Base-by-base conservation (phyloP, 2,329 filamentous ascomycete species). In the Calonectria crousiana region DNA sequence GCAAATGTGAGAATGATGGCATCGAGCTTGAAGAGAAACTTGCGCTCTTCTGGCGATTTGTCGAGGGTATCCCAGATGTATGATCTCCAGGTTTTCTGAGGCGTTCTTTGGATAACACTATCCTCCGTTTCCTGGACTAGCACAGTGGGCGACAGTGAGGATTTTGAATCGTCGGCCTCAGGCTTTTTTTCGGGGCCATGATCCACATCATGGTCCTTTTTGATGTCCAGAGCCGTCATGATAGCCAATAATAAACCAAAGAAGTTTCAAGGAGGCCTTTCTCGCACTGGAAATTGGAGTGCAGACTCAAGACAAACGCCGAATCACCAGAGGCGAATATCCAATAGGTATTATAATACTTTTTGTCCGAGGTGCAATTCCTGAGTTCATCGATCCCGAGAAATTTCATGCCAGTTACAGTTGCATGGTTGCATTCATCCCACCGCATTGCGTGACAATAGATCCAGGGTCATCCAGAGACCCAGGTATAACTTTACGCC, bases 41-140 rank as follows among this genome's bases (percentile, higher is more conserved):
- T 78, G 11, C 83, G 79, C 73, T 87, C 86, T 53, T 85, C 84
- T 0, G 84, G 84, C 0, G 84, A 83, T 73, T 86, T 86, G 70
- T 86, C 84, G 41, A 88, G 82, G 0, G 86, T 87, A 74, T 89
- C 87, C 87, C 87, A 89, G n/a, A 89, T 18, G 49, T 87, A 86
- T 0, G 86, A 88, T 28, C 82, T 82, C 87, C 87, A 89, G 0
- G 71, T 69, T 18, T 69, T 73, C 16, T 67, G 58, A 2, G 71
- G 67, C 10, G 62, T 65, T 16, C 36, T 66, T 47, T 69, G 71
- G 30, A 66, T 73, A n/a, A 69, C 20, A 2, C 23, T 20, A 8
- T 71, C 68, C 0, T 71, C 68, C 1, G 23, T 13, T 28, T 71
- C 68, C 28, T 66, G 58, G 8, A 56, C 14, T 5, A 51, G 51